Conservation (phyloP, 805 yeast species). For the Kuraishia cidri region DNA sequence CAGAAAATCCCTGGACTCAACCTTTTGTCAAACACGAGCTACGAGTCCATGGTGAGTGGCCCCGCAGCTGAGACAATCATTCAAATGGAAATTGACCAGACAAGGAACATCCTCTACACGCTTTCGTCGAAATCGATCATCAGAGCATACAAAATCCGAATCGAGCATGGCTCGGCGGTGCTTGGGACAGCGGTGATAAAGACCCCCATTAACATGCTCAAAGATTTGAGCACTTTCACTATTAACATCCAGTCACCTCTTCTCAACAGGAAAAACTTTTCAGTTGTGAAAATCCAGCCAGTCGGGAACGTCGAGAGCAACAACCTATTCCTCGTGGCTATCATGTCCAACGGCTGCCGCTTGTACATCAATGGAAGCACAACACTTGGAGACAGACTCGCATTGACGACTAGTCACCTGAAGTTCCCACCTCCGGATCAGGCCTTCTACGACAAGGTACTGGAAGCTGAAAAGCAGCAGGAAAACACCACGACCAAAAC, state of each 20-base stretch:
- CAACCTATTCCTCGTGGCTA: conserved; percentile 65
- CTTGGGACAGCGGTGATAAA: conserved; percentile 22
- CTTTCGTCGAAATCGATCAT: conserved; percentile 77
- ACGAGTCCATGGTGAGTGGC: conserved; percentile 6
- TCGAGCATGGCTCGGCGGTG: conserved; percentile 25
- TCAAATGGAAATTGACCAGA: conserved; percentile 66
- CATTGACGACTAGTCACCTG: conserved; percentile 24
- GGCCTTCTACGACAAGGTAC: conserved; percentile 17
- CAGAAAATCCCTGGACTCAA: conserved; percentile 19
- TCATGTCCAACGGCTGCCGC: conserved; percentile 80
- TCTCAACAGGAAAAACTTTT: conserved; percentile 43
- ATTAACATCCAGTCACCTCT: conserved; percentile 28
- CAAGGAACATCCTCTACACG: conserved; percentile 71
- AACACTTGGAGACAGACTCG: conserved; percentile 16
- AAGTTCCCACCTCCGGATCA: conserved; percentile 36
- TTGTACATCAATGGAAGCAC: conserved; percentile 49
- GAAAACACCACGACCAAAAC: background rate
- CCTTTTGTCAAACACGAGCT: conserved; percentile 11
- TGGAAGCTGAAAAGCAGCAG: conserved; percentile 24
- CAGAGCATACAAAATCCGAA: conserved; percentile 60
- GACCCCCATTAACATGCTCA: conserved; percentile 35
- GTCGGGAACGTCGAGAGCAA: conserved; percentile 57
- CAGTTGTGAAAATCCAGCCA: conserved; percentile 48
- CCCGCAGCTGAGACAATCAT: conserved; percentile 45
- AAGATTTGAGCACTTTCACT: conserved; percentile 31